phyloP scores from a whole-genome alignment of 2,329 filamentous ascomycete species.

The Pyricularia sp. region DNA sequence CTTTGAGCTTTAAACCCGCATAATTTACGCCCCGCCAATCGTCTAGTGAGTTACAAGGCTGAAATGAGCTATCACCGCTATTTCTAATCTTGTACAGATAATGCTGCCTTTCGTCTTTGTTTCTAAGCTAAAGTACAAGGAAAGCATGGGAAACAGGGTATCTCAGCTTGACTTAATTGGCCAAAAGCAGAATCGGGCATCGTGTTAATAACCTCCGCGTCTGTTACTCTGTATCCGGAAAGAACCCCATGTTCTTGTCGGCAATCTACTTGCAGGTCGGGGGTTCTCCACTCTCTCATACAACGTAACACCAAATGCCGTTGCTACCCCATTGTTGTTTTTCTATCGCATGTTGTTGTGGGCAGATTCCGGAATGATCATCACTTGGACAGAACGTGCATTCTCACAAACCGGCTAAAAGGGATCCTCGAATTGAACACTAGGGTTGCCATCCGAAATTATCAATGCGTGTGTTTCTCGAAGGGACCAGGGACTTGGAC shows the following conservation, averaged over 20 bases:
- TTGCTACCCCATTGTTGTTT: neutral
- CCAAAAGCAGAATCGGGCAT: no score
- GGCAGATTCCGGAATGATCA: neutral
- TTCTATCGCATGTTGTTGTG: neutral
- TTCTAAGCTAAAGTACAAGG: no score
- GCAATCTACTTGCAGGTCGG: neutral
- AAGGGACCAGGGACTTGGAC: neutral
- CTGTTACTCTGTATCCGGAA: neutral
- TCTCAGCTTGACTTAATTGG: no score
- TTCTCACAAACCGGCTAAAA: neutral
- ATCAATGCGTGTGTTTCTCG: neutral
- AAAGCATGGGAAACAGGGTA: no score
- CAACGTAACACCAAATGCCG: neutral
- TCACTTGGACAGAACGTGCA: neutral
- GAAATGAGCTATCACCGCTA: neutral
- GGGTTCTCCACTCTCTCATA: neutral
- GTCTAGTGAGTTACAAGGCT: neutral
- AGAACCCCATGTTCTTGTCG: neutral
- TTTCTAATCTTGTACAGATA: neutral
- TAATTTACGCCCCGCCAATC: neutral
- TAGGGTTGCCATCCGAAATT: neutral
- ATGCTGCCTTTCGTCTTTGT: no score
- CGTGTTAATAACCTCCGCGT: neutral
- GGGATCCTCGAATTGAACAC: neutral
- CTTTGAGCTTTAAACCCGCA: neutral